These are phyloP conservation scores for Peterozyma toletana DNA, from an alignment of 805 yeast species.

Conservation along the genomic window DNA sequence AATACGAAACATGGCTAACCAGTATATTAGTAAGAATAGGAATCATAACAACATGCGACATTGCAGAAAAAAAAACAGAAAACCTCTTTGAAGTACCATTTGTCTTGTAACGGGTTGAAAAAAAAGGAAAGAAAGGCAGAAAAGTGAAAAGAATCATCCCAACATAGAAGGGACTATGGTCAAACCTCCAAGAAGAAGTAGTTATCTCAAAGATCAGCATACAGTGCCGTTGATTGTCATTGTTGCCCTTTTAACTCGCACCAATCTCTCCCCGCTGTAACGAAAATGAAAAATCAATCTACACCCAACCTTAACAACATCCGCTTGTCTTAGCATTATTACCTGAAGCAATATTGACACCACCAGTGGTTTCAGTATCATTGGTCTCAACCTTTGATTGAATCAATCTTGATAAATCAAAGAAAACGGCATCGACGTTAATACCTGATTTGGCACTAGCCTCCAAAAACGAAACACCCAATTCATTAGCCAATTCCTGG, in stretches of 20 bases:
- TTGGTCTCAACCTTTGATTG: conserved; percentile 61
- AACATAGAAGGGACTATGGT: neutral
- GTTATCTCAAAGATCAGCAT: neutral
- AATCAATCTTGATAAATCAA: conserved; percentile 79
- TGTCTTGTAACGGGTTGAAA: neutral
- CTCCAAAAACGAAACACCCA: conserved; percentile 88
- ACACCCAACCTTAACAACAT: conserved; percentile 26
- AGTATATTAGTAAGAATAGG: no score
- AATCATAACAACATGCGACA: no score
- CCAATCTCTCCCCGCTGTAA: neutral
- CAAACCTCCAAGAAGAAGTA: neutral
- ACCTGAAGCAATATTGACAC: conserved; percentile 32
- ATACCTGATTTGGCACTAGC: conserved; percentile 93
- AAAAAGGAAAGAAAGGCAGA: neutral
- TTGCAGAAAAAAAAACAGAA: no score
- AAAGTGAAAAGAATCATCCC: neutral
- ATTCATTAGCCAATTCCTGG: conserved; percentile 75
- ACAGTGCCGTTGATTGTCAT: no score
- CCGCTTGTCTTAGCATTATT: conserved; percentile 21
- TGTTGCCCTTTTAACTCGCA: no score
- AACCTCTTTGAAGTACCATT: neutral
- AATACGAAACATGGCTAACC: no score
- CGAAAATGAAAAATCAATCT: neutral
- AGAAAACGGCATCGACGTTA: conserved; percentile 88
- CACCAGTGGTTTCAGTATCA: conserved; percentile 19